Evolutionary conservation across 2,329 filamentous ascomycete genomes (phyloP).

Genomic region (Fusarium nematophilum): DNA sequence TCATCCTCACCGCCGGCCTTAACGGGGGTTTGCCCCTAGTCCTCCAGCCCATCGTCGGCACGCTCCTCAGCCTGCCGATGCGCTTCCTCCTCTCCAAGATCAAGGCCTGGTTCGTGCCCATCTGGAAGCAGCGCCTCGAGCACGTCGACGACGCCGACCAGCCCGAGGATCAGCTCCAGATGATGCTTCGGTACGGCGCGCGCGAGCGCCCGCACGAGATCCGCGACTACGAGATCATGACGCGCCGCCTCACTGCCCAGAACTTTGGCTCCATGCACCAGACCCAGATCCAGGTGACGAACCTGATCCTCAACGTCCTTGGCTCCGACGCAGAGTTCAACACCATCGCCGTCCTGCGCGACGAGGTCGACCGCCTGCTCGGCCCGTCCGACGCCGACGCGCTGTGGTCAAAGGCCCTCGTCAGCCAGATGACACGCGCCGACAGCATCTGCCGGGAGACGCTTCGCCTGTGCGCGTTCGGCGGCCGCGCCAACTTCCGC

Average conservation of each 20-base stretch:
- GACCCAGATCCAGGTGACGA: slow-evolving; percentile 53
- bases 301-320: slow-evolving; percentile 53
- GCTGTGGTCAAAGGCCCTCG: slow-evolving; percentile 53
- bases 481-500: slow-evolving; percentile 44
- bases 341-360: slow-evolving; percentile 51
- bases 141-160: slow-evolving; percentile 15
- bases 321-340: slow-evolving; percentile 50
- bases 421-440: slow-evolving; percentile 51
- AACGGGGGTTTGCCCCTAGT: slow-evolving; percentile 45
- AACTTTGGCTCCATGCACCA: slow-evolving; percentile 56
- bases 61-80: slow-evolving; percentile 37
- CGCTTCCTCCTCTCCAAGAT: slow-evolving; percentile 40
- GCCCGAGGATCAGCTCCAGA: slow-evolving; percentile 52
- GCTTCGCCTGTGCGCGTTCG: slow-evolving; percentile 51
- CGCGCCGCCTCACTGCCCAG: slow-evolving; percentile 45
- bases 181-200: slow-evolving; percentile 55
- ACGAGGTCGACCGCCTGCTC: slow-evolving; percentile 51
- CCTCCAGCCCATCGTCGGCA: slow-evolving; percentile 49
- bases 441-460: slow-evolving; percentile 59
- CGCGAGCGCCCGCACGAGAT: slow-evolving; percentile 53
- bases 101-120: slow-evolving; percentile 42
- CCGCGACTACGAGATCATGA: slow-evolving; percentile 44
- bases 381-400: slow-evolving; percentile 32
- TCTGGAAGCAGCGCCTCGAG: slow-evolving; percentile 32
- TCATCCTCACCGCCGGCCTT: slow-evolving; percentile 49